phyloP scores from a whole-genome alignment of 2,329 filamentous ascomycete species.

The Alternaria atra region DNA sequence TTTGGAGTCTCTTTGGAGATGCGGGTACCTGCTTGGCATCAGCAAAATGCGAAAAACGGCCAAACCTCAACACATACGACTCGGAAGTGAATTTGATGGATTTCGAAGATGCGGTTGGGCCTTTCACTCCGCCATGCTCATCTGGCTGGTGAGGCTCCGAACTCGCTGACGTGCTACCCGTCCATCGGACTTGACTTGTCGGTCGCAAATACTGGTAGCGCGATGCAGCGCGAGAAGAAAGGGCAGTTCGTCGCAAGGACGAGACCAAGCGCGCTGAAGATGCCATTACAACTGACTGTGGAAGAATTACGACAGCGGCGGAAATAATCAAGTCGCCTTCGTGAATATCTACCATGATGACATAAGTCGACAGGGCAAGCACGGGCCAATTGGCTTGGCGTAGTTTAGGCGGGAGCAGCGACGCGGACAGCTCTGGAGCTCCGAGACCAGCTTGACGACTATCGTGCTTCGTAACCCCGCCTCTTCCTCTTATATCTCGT shows the following conservation, averaged over 20 bases:
- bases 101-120: slow-evolving; percentile 50
- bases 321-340: slow-evolving; percentile 24
- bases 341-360: slow-evolving; percentile 34
- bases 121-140: slow-evolving; percentile 46
- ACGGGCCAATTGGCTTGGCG: slow-evolving; percentile 43
- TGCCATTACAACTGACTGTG: slow-evolving; percentile 43
- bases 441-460: slow-evolving; percentile 35
- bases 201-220: slow-evolving; percentile 37
- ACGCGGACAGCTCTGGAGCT: slow-evolving; percentile 53
- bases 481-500: slow-evolving; percentile 11
- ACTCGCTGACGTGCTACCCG: slow-evolving; percentile 49
- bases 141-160: slow-evolving; percentile 54
- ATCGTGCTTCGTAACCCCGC: slow-evolving; percentile 22
- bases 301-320: slow-evolving; percentile 30
- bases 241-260: slow-evolving; percentile 44
- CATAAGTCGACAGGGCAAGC: slow-evolving; percentile 35
- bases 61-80: slow-evolving; percentile 58
- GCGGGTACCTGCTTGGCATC: slow-evolving; percentile 67
- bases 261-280: slow-evolving; percentile 44
- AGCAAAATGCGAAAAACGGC: neutral
- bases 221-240: slow-evolving; percentile 36
- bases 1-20: slow-evolving; percentile 78
- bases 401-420: slow-evolving; percentile 48
- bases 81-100: slow-evolving; percentile 81
- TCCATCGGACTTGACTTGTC: slow-evolving; percentile 48